A percentile compares a stretch with the other conserved stretches of the same genome.
Evolutionary conservation across 202 grass and related monocot genomes (phyloP).

Genomic region (Saccharum hybrid): DNA sequence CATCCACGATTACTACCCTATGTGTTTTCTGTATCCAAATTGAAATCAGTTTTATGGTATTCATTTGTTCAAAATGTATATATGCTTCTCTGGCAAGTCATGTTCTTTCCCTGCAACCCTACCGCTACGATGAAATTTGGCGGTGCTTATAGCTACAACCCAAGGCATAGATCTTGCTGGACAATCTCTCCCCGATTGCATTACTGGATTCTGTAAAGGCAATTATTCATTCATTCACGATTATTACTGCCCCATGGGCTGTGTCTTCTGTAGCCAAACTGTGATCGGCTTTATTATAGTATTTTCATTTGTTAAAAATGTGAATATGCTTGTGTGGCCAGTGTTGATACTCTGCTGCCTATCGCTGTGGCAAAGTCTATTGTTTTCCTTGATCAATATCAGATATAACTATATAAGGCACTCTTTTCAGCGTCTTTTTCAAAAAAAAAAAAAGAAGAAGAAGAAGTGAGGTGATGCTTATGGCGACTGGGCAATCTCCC

Average conservation of each 20-base stretch:
- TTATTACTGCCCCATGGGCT: background rate
- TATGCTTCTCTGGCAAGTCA: background rate
- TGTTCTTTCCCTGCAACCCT: no score
- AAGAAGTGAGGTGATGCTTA: background rate
- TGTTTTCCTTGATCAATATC: no score
- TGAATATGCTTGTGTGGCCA: no score
- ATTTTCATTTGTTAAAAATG: background rate
- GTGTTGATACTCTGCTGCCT: no score
- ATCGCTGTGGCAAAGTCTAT: no score
- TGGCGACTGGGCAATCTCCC: background rate
- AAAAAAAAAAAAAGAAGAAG: no score
- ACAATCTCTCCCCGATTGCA: background rate
- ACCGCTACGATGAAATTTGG: background rate
- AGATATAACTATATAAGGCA: no score
- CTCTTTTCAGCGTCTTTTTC: no score
- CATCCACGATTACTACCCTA: conserved; percentile 29
- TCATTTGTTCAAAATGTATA: conserved; percentile 53
- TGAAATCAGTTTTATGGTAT: conserved; percentile 39
- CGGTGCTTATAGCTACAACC: background rate
- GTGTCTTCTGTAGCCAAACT: background rate
- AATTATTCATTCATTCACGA: background rate
- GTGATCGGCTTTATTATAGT: background rate
- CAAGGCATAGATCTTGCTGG: background rate
- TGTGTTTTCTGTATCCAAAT: conserved; percentile 38
- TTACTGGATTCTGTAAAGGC: background rate